phyloP scores from a whole-genome alignment of 495 filamentous ascomycete species.

The Penicillium canariense region DNA sequence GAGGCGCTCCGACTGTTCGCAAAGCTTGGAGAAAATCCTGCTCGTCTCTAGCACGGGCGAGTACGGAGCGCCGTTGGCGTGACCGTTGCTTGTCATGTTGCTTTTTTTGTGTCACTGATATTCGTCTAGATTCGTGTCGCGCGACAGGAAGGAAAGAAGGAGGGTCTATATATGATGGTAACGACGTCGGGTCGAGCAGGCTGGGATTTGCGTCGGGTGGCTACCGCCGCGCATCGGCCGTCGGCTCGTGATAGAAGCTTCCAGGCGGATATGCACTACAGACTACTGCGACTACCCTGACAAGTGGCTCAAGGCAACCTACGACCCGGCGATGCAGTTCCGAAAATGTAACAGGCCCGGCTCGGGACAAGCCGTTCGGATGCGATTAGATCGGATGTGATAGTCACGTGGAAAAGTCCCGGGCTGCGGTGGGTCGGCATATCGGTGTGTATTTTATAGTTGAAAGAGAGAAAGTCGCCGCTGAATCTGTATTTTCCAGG shows the following conservation, averaged over 20 bases:
- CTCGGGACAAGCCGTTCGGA: slow-evolving; percentile 16
- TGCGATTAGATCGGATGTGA: slow-evolving; percentile 23
- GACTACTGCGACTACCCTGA: background rate
- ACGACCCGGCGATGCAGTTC: slow-evolving; percentile 20
- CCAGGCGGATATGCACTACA: slow-evolving; percentile 12
- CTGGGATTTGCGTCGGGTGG: slow-evolving; percentile 20
- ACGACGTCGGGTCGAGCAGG: background rate
- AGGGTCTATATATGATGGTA: slow-evolving; percentile 18
- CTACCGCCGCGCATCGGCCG: slow-evolving; percentile 10
- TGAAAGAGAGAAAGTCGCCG: no score
- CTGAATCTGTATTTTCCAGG: no score
- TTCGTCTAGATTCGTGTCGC: background rate
- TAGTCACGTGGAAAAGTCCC: slow-evolving; percentile 18
- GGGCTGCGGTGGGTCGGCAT: no score
- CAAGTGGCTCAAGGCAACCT: background rate
- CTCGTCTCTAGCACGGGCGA: slow-evolving; percentile 43
- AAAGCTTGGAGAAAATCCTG: slow-evolving; percentile 43
- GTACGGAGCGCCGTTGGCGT: slow-evolving; percentile 22
- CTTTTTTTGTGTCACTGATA: background rate
- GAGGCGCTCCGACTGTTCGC: slow-evolving; percentile 39
- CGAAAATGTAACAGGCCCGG: slow-evolving; percentile 14
- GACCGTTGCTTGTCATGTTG: slow-evolving; percentile 15
- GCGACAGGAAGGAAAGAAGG: background rate
- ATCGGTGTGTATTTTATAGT: no score
- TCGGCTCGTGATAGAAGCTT: slow-evolving; percentile 10